Base-by-base conservation (phyloP, 1,284 basidiomycete species). In the Cryptococcus sp. region DNA sequence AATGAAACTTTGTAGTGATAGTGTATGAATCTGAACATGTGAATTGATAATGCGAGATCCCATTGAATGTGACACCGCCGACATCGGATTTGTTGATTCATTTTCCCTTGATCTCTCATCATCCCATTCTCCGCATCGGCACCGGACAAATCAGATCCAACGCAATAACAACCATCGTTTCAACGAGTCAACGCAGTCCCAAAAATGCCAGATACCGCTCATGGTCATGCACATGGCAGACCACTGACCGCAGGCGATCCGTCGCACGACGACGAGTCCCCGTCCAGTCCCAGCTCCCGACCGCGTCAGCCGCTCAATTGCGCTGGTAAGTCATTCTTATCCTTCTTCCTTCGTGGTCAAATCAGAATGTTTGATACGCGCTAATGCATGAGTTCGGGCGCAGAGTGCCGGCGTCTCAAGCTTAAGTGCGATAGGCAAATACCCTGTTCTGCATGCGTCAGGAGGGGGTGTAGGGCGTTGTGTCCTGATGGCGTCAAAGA, bases 381-480 rank as follows among this genome's bases (percentile, higher is more conserved):
- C 31, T 40, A 20, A 38, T 23, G 27, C 20, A 40, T 27, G 17
- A 25, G 13, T 38, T 39, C 31, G 7, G 4, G 31, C 31, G 17
- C 38, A 70, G 66, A 68, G 56, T 68, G 68, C 40, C 54, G 65
- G 6, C 57, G 66, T 6, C 54, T 66, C 31, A 73, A 74, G 53
- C 66, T 74, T 40, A 70, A 70, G 44, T 74, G 70, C 51, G 66
- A 71, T 51, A 58, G 67, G 3, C 48, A 65, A 47, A 66, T 73
- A 7, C 73, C 73, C 6, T 75, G 73, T 50, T 54, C 64, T 0
- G 68, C 69, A 50, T 75, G 73, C 35, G 56, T 70, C n/a, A 67
- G 72, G 35, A 60, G 74, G 17, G 65, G 66, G 11, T 74, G 72
- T 45, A 53, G 57, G 22, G 64, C 69, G 15, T 47, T 73, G 47